Conservation (phyloP, 805 yeast species). For the Ogataea polymorpha region DNA sequence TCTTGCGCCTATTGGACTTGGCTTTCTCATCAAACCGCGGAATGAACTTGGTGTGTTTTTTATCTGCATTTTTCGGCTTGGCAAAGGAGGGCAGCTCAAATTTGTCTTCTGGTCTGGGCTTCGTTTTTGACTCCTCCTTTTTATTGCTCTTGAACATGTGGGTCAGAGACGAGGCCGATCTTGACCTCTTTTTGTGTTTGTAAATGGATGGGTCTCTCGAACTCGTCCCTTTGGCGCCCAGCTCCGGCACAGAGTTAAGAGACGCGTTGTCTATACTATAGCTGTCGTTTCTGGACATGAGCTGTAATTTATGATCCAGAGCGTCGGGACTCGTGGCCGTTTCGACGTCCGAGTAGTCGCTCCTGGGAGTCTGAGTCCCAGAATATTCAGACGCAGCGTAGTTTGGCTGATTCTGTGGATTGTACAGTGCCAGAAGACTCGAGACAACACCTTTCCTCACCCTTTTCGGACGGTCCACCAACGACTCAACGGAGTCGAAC, state of each 20-base stretch:
- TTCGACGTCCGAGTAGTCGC: conserved; percentile 16
- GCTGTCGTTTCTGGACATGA: conserved; percentile 7
- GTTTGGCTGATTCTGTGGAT: conserved; percentile 34
- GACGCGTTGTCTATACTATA: conserved; percentile 8
- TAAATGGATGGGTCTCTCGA: conserved; percentile 14
- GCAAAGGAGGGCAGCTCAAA: conserved; percentile 21
- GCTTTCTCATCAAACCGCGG: conserved; percentile 11
- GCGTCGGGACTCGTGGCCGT: conserved; percentile 15
- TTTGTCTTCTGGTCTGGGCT: conserved; percentile 9
- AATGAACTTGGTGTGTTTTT: not conserved
- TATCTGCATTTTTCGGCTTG: conserved; percentile 9
- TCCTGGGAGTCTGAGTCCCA: conserved; percentile 23
- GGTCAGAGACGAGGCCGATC: conserved; percentile 13
- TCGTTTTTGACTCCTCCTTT: conserved; percentile 2
- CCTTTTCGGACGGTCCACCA: conserved; percentile 40
- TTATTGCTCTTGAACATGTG: conserved; percentile 8
- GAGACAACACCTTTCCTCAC: conserved; percentile 88
- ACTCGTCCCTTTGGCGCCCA: not conserved
- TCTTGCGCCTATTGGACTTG: conserved; percentile 22
- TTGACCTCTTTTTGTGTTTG: conserved; percentile 12
- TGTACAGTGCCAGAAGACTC: conserved; percentile 68
- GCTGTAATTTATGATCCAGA: conserved; percentile 20
- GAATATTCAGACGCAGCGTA: conserved; percentile 14
- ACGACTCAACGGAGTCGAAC: conserved; percentile 50
- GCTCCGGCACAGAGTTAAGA: conserved; percentile 3